phyloP scores from a whole-genome alignment of 2,329 filamentous ascomycete genomes.

The Grosmannia clavigera region DNA sequence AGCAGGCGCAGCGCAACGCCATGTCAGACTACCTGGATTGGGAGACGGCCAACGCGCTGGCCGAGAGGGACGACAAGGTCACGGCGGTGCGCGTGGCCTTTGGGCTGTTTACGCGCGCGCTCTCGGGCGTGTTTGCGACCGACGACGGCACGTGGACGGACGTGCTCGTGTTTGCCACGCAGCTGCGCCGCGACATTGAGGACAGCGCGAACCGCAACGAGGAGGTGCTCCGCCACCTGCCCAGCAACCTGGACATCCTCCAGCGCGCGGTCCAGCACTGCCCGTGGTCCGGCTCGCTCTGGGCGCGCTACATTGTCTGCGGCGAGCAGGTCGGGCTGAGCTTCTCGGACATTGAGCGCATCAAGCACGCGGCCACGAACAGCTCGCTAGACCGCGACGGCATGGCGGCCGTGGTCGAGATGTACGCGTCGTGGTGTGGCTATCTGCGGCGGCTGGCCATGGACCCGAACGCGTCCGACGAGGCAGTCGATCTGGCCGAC shows the following conservation, averaged over 20 bases:
- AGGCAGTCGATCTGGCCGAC: constrained; percentile 80
- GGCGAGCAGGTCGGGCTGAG: constrained; percentile 66
- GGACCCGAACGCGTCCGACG: constrained; percentile 57
- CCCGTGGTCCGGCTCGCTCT: constrained; percentile 82
- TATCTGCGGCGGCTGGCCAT: constrained; percentile 82
- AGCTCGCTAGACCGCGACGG: constrained; percentile 76
- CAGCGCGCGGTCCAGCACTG: constrained; percentile 80
- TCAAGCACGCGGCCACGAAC: constrained; percentile 86
- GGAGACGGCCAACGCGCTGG: constrained; percentile 55
- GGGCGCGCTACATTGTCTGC: constrained; percentile 78
- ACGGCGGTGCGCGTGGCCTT: constrained; percentile 39
- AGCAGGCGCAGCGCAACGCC: constrained; percentile 36
- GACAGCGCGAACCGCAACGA: constrained; percentile 18
- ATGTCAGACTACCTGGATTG: constrained; percentile 68
- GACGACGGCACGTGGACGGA: constrained; percentile 74
- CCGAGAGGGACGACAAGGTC: constrained; percentile 34
- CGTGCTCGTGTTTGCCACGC: constrained; percentile 62
- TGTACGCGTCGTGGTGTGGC: constrained; percentile 89
- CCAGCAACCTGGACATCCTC: constrained; percentile 54
- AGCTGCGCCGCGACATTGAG: constrained; percentile 24
- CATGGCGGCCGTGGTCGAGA: constrained; percentile 77
- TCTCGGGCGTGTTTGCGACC: constrained; percentile 55
- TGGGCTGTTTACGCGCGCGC: constrained; percentile 67
- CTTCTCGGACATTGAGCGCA: constrained; percentile 71
- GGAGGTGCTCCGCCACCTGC: constrained; percentile 25